Conservation (phyloP, 2,329 filamentous ascomycete genomes). For the Microsporum ferrugineum region DNA sequence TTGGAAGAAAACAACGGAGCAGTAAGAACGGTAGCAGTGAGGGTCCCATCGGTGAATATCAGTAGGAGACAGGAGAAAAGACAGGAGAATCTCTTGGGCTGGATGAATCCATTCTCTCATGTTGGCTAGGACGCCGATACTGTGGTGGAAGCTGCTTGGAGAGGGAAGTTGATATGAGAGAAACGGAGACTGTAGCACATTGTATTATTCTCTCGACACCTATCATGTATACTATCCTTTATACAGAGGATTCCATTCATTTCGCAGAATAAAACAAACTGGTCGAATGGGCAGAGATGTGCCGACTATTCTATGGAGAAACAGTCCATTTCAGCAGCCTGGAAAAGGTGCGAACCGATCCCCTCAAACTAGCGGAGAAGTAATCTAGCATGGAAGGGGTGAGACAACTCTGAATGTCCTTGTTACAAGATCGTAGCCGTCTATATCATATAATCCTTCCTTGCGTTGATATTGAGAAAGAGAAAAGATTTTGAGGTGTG, state of each 20-base stretch:
- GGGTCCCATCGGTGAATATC: not conserved
- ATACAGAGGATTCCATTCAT: not conserved
- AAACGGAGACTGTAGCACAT: not conserved
- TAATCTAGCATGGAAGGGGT: conserved; percentile 28
- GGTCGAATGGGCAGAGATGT: conserved; percentile 19
- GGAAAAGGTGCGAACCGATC: conserved; percentile 26
- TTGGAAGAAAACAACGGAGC: conserved; percentile 15
- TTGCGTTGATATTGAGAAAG: conserved; percentile 1
- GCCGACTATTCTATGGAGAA: conserved; percentile 38
- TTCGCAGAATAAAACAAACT: not conserved
- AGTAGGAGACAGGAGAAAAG: not conserved
- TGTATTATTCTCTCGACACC: not conserved
- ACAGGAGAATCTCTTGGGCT: not conserved
- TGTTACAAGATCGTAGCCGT: not conserved
- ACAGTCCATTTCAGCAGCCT: conserved; percentile 22
- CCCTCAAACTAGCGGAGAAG: conserved; percentile 37
- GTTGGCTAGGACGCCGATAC: not conserved
- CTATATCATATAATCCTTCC: not conserved
- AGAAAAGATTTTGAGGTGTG: not conserved
- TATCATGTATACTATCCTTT: not conserved
- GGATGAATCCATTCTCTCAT: not conserved
- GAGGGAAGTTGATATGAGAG: not conserved
- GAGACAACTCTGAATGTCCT: conserved; percentile 7
- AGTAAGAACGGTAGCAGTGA: not conserved
- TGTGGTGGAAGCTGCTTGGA: not conserved